These are phyloP conservation scores for Fereydounia khargensis DNA, from an alignment of 1,284 basidiomycete genomes.

Conservation along the genomic window DNA sequence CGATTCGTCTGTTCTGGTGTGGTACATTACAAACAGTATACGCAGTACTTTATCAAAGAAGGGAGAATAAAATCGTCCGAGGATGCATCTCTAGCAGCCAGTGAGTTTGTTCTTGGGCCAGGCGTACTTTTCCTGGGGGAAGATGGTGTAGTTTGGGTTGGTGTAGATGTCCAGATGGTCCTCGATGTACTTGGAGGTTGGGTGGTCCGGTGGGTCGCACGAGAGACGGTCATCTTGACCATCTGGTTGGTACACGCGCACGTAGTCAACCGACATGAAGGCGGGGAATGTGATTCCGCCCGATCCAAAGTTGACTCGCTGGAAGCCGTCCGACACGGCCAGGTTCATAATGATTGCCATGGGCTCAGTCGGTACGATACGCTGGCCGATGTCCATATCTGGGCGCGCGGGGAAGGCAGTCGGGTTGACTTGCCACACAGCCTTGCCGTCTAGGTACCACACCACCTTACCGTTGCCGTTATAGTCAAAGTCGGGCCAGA, in stretches of 20 bases:
- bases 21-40: too few species aligned
- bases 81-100: slow-evolving; percentile 32
- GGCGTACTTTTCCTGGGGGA: slow-evolving; percentile 20
- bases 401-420: slow-evolving; percentile 22
- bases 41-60: too few species aligned
- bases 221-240: slow-evolving; percentile 22
- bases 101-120: slow-evolving; percentile 47
- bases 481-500: slow-evolving; percentile 46
- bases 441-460: slow-evolving; percentile 52
- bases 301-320: slow-evolving; percentile 35
- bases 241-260: slow-evolving; percentile 49
- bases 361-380: slow-evolving; percentile 49
- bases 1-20: too few species aligned
- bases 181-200: slow-evolving; percentile 51
- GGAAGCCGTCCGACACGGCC: slow-evolving; percentile 50
- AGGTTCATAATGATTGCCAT: slow-evolving; percentile 53
- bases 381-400: slow-evolving; percentile 35
- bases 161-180: slow-evolving; percentile 44
- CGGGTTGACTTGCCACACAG: slow-evolving; percentile 46
- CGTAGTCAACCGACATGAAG: slow-evolving; percentile 43
- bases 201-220: slow-evolving; percentile 51
- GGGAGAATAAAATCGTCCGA: too few species aligned
- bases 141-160: slow-evolving; percentile 50
- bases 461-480: slow-evolving; percentile 44
- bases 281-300: slow-evolving; percentile 40